Conservation (phyloP, 129 eudicot genomes). For the Logfia minima region DNA sequence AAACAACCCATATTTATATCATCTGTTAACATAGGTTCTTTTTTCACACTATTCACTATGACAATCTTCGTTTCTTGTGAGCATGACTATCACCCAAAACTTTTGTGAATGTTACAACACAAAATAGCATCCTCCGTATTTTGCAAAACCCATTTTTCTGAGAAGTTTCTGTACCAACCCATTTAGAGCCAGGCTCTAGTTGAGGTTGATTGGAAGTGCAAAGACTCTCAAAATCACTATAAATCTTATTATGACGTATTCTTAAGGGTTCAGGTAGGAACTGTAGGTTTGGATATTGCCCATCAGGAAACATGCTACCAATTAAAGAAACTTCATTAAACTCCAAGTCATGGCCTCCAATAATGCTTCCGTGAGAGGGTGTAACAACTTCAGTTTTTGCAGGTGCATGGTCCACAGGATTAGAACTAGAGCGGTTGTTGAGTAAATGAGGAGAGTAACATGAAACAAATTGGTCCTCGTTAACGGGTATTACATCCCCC, state of each 20-base stretch:
- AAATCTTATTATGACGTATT: conserved; percentile 14
- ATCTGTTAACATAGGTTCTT: neutral
- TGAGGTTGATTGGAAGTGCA: conserved; percentile 18
- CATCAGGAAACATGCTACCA: conserved; percentile 16
- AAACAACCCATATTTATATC: neutral
- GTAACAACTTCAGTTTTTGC: no score
- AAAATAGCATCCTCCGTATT: conserved; percentile 34
- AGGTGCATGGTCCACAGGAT: no score
- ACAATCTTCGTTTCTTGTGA: conserved; percentile 31
- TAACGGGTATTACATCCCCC: conserved; percentile 32
- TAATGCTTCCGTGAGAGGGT: neutral
- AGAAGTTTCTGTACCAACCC: conserved; percentile 6
- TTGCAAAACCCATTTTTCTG: conserved; percentile 10
- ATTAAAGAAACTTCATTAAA: conserved; percentile 19
- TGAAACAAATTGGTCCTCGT: conserved; percentile 26
- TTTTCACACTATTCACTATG: conserved; percentile 11
- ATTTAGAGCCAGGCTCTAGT: neutral
- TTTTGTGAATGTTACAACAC: conserved; percentile 19
- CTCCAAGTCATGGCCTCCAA: neutral
- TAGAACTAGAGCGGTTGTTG: neutral
- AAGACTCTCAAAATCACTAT: conserved; percentile 5
- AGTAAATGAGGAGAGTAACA: neutral
- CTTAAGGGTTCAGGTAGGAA: conserved; percentile 12
- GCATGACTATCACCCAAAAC: conserved; percentile 20
- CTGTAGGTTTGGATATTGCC: neutral